phyloP scores from a whole-genome alignment of 129 eudicot genomes.

The Ambrosia artemisiifolia region DNA sequence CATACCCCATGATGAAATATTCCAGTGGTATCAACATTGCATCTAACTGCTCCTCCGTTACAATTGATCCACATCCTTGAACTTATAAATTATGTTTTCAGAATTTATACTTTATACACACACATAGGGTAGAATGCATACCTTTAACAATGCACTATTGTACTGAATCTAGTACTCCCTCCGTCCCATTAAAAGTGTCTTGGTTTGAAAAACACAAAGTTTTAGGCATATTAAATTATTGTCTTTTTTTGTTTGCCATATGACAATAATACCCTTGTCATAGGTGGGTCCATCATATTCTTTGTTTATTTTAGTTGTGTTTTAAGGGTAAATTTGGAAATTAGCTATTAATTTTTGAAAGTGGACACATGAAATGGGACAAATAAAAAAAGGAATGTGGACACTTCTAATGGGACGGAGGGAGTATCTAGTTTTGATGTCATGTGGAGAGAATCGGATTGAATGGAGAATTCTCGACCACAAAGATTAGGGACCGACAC shows the following conservation, averaged over 20 bases:
- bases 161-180: slow-evolving; percentile 53
- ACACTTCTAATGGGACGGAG: too few species aligned
- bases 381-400: too few species aligned
- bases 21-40: slow-evolving; percentile 88
- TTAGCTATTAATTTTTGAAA: too few species aligned
- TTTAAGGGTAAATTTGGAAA: too few species aligned
- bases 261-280: too few species aligned
- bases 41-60: slow-evolving; percentile 87
- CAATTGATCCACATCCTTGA: slow-evolving; percentile 81
- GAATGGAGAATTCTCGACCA: slow-evolving; percentile 86
- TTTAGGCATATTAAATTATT: too few species aligned
- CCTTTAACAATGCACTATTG: slow-evolving; percentile 83
- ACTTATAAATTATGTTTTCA: slow-evolving; percentile 41
- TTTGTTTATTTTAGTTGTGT: too few species aligned
- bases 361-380: too few species aligned
- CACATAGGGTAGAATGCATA: slow-evolving; percentile 16
- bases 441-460: slow-evolving; percentile 83
- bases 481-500: slow-evolving; percentile 82
- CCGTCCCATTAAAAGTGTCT: too few species aligned
- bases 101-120: neutral
- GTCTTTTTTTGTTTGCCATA: too few species aligned
- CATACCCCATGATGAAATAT: slow-evolving; percentile 85
- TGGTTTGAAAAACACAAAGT: too few species aligned
- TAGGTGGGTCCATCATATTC: too few species aligned
- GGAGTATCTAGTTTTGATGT: slow-evolving; percentile 88